A percentile compares a stretch with the other conserved stretches of the same genome.
phyloP scores from a whole-genome alignment of 305 asterid genomes.

The Solanum hybrid region DNA sequence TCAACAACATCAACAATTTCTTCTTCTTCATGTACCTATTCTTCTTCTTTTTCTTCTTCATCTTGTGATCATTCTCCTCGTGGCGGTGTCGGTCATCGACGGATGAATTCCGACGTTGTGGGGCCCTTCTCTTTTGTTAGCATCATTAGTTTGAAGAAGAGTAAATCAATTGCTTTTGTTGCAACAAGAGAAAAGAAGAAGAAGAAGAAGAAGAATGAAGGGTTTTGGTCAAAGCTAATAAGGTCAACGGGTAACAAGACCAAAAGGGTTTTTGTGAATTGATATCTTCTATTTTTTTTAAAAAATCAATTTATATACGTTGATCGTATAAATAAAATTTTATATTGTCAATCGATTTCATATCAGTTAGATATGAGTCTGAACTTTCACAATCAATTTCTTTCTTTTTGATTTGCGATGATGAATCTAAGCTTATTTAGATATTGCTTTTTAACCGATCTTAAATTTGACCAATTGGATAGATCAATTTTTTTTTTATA shows the following conservation, averaged over 20 bases:
- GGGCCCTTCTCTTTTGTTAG: background rate
- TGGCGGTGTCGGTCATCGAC: background rate
- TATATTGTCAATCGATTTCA: background rate
- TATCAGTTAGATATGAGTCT: no score
- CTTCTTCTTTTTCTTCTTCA: background rate
- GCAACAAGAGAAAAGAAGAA: background rate
- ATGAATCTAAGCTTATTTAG: no score
- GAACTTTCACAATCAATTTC: no score
- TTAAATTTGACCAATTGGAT: background rate
- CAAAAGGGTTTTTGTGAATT: background rate
- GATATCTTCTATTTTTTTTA: background rate
- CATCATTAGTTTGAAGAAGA: background rate
- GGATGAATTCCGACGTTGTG: background rate
- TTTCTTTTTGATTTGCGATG: no score
- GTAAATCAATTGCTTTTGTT: background rate
- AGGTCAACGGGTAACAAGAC: slow-evolving; percentile 1
- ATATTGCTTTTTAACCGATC: no score
- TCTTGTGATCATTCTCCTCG: background rate
- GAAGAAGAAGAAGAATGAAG: background rate
- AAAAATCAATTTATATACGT: background rate
- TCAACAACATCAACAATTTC: background rate
- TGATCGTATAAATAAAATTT: no score
- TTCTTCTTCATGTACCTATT: background rate
- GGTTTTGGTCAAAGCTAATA: slow-evolving; percentile 6
- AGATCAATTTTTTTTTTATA: no score